Percentiles rank a stretch among this genome's conserved stretches.
Evolutionary conservation across 352 stramenopile genomes (phyloP).

Genomic region (Aphanomyces cochlioides): DNA sequence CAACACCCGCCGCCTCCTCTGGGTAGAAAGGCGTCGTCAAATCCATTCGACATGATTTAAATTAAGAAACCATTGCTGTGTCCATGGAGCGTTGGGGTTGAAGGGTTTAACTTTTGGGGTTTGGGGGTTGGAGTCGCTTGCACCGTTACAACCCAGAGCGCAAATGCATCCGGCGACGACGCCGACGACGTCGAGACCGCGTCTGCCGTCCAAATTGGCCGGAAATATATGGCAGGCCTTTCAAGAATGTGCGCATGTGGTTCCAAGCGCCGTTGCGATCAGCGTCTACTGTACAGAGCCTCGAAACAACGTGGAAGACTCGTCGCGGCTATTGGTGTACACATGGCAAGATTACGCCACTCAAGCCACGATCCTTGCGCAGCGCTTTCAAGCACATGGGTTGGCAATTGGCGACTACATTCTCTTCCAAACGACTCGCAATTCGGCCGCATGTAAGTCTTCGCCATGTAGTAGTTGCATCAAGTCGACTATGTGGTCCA

Average conservation of each 20-base stretch:
- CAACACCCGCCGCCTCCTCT: no score
- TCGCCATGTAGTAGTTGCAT: background rate
- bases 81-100: no score
- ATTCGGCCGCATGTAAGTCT: background rate
- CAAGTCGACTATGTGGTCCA: background rate
- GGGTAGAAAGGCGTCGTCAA: slow-evolving; percentile 29
- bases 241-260: background rate
- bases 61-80: no score
- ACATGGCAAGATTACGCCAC: background rate
- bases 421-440: background rate
- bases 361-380: background rate
- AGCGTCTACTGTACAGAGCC: background rate
- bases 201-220: background rate
- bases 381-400: background rate
- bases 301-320: background rate
- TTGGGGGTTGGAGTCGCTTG: no score
- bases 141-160: no score
- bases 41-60: slow-evolving; percentile 38
- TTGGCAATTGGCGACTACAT: background rate
- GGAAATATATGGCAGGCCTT: background rate
- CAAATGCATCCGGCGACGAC: background rate
- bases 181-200: background rate
- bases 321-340: background rate
- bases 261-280: background rate
- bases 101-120: no score